A percentile compares a stretch with the other conserved stretches of the same genome.
These are phyloP conservation scores for Leucogyrophana mollusca DNA, from an alignment of 768 basidiomycete species.

Conservation along the genomic window DNA sequence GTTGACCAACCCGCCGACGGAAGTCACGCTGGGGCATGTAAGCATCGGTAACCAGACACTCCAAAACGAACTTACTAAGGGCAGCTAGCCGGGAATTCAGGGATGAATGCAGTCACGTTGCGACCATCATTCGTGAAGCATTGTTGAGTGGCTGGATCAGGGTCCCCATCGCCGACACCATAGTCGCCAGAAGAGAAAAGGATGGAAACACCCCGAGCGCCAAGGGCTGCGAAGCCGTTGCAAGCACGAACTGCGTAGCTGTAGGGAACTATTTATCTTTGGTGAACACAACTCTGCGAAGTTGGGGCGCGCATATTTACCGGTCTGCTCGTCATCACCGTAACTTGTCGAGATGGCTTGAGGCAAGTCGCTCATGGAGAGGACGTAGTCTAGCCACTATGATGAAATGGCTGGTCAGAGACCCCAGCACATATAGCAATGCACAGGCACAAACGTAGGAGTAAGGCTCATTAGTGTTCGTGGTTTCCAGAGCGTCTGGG, in stretches of 20 bases:
- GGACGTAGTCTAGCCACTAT: constrained; percentile 65
- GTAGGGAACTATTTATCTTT: constrained; percentile 43
- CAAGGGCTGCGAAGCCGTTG: constrained; percentile 60
- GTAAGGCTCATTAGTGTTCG: constrained; percentile 50
- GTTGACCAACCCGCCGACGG: constrained; percentile 63
- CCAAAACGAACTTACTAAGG: constrained; percentile 41
- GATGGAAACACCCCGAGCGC: constrained; percentile 64
- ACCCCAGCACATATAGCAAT: neutral
- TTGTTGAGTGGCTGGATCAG: constrained; percentile 47
- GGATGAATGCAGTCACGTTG: constrained; percentile 55
- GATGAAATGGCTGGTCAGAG: constrained; percentile 1
- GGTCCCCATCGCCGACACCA: constrained; percentile 66
- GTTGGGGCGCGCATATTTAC: constrained; percentile 38
- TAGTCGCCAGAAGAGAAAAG: constrained; percentile 65
- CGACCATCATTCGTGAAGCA: constrained; percentile 61
- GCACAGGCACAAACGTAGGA: constrained; percentile 28
- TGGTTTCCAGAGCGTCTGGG: constrained; percentile 41
- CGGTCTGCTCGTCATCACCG: constrained; percentile 70
- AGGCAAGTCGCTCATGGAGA: constrained; percentile 44
- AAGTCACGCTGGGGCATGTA: constrained; percentile 51
- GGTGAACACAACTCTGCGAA: neutral
- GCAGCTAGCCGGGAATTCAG: constrained; percentile 61
- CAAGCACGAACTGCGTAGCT: constrained; percentile 61
- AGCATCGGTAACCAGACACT: neutral
- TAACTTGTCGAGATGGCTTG: constrained; percentile 72